Conservation (phyloP, 2,329 filamentous ascomycete genomes). For the Rhytidhysteron rufulum region DNA sequence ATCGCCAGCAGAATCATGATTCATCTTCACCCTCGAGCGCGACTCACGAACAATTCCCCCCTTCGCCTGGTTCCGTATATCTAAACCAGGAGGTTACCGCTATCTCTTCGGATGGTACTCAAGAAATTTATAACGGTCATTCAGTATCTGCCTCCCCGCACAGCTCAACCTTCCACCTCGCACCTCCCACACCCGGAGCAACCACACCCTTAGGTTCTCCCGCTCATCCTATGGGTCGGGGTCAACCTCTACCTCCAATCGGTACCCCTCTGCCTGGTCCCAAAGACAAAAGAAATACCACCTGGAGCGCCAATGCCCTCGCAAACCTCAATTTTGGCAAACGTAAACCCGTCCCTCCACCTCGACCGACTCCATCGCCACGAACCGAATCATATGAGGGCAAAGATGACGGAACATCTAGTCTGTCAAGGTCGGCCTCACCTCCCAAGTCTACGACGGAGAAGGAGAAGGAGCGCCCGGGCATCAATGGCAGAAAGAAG, state of each 20-base stretch:
- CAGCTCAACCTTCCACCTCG: slow-evolving; percentile 7
- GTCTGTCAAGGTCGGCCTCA: background rate
- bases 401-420: background rate
- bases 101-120: background rate
- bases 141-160: background rate
- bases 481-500: background rate
- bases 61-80: background rate
- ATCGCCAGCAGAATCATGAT: slow-evolving; percentile 21
- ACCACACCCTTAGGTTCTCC: slow-evolving; percentile 19
- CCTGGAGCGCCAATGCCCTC: slow-evolving; percentile 45
- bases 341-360: slow-evolving; percentile 57
- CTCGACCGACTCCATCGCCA: background rate
- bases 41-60: background rate
- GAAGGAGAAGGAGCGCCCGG: background rate
- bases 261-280: slow-evolving; percentile 73
- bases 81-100: background rate
- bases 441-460: background rate
- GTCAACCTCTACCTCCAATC: slow-evolving; percentile 75
- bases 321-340: slow-evolving; percentile 49
- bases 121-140: background rate
- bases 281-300: slow-evolving; percentile 50
- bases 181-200: slow-evolving; percentile 21
- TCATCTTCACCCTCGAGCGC: slow-evolving; percentile 5
- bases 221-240: slow-evolving; percentile 74
- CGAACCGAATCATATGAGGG: background rate